These are phyloP conservation scores for Echeveria elegans DNA, from an alignment of 164 flowering plant species.

Conservation along the genomic window DNA sequence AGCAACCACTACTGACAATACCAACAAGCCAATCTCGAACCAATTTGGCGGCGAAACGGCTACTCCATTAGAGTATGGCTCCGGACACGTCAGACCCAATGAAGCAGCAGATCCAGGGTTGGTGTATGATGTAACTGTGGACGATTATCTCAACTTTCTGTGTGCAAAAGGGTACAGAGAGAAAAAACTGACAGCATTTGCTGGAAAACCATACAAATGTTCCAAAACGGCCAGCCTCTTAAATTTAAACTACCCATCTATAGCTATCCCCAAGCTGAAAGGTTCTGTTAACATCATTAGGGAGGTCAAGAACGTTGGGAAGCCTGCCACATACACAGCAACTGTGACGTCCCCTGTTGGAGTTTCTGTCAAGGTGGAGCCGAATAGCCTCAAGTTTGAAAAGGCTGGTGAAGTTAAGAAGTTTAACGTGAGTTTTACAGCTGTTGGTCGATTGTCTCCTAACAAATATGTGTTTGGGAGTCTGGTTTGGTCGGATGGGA, in stretches of 20 bases:
- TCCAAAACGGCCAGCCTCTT: background rate
- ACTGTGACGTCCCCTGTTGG: background rate
- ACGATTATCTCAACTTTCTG: constrained; percentile 12
- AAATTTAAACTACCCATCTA: constrained; percentile 13
- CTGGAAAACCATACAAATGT: background rate
- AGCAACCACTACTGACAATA: background rate
- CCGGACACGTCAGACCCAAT: background rate
- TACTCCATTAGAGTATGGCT: background rate
- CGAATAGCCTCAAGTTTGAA: constrained; percentile 2
- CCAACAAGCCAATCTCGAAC: background rate
- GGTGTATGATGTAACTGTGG: background rate
- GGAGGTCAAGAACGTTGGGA: constrained; percentile 11
- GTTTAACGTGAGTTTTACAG: constrained; percentile 7
- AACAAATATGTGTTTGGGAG: constrained; percentile 7
- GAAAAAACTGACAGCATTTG: background rate
- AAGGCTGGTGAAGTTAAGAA: constrained; percentile 12
- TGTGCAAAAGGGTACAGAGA: constrained; percentile 12
- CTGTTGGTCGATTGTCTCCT: background rate
- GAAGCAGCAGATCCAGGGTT: background rate
- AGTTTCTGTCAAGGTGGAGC: background rate
- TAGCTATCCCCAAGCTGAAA: constrained; percentile 10
- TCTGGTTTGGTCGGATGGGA: constrained; percentile 12
- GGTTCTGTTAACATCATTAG: constrained; percentile 1
- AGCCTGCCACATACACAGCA: background rate
- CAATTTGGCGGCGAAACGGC: background rate